Evolutionary conservation across 2,329 filamentous ascomycete species (phyloP).

Genomic region (Canariomyces notabilis): DNA sequence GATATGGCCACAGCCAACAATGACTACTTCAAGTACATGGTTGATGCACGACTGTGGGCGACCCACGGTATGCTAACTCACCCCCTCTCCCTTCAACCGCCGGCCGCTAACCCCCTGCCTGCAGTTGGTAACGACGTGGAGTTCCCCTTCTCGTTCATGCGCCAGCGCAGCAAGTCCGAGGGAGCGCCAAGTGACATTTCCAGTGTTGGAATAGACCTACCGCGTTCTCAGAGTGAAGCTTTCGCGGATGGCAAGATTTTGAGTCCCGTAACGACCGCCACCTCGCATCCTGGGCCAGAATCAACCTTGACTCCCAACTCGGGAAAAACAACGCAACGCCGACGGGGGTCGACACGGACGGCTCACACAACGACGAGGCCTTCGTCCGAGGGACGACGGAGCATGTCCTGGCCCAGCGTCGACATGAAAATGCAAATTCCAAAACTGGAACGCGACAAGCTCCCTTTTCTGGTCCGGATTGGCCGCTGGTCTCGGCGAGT

Average conservation of each 20-base stretch:
- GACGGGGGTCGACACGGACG: not conserved
- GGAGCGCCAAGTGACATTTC: slow-evolving; percentile 1
- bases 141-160: slow-evolving; percentile 26
- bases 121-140: slow-evolving; percentile 20
- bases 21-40: slow-evolving; percentile 25
- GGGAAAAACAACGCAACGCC: not conserved
- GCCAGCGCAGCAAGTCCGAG: slow-evolving; percentile 3
- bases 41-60: slow-evolving; percentile 22
- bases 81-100: not conserved
- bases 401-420: slow-evolving; percentile 15
- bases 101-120: slow-evolving; percentile 6
- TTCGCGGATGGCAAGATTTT: not conserved
- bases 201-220: not conserved
- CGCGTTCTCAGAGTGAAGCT: slow-evolving; percentile 4
- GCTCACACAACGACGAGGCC: not conserved
- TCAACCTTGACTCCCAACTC: not conserved
- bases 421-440: slow-evolving; percentile 14
- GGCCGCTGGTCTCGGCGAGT: slow-evolving; percentile 15
- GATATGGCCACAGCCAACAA: slow-evolving; percentile 14
- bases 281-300: not conserved
- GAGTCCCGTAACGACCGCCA: not conserved
- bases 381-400: slow-evolving; percentile 6
- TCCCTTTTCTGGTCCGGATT: slow-evolving; percentile 15
- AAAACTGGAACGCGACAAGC: not conserved
- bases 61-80: slow-evolving; percentile 17